Evolutionary conservation across 176 grass and related monocot species (phyloP), one percentile per base, ranked within the genome.

Genomic region (Miscanthus lutarioriparius): DNA sequence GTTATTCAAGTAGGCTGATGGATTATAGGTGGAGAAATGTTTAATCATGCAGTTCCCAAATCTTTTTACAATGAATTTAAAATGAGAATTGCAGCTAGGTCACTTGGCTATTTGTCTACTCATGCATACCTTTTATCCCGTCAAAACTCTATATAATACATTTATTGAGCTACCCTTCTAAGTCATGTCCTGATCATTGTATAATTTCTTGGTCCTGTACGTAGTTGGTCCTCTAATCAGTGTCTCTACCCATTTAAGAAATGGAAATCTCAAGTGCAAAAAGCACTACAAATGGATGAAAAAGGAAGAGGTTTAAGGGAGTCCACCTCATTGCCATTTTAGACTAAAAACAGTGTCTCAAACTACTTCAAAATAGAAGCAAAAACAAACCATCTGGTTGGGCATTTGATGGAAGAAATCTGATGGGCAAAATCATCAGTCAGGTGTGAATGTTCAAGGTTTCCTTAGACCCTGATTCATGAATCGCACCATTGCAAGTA

Each of bases 11-110:
- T 54, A 47, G 51, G 26, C 19, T 59, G 76, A 64, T 22, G 35
- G 43, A 56, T 80, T 66, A 44, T 40, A 74, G 16, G 10, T 65
- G 58, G 58, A 32, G 15, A 49, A 80, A 80, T 72, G 41, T 37
- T 39, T 37, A 40, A 44, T 49, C 48, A 51, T 51, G 48, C 1
- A 15, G 5, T 51, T 51, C 48, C 48, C 48, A 51, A 51, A 51
- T 17, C 15, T 17, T 51, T 51, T 6, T 51, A 51, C 48, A 51
- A 51, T 51, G 48, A 51, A 51, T 51, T 61, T 30, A 39, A 28
- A 79, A 17, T 1, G 9, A 30, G 58, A 41, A 64, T 17, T 73
- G 41, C 23, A 28, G 3, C 65, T 27, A 81, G 47, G n/a, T 77
- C 22, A 41, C 43, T 70, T 16, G 14, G 49, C 13, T 37, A 54